phyloP scores from a whole-genome alignment of 2,329 filamentous ascomycete genomes.

The Fusarium fujikuroi region DNA sequence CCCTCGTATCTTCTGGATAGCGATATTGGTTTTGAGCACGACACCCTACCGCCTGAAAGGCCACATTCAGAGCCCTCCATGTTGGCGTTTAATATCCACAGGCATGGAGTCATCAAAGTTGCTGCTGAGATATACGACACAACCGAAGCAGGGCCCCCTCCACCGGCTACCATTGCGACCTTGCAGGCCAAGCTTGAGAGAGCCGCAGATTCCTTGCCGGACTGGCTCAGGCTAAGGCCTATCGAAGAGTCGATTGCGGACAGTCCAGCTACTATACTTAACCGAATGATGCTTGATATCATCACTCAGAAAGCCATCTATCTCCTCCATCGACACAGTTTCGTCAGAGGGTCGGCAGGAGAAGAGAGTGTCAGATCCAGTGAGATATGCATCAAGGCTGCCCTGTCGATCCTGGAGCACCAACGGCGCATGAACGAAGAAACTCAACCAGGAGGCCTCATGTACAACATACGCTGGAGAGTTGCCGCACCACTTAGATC shows the following conservation, averaged over 20 bases:
- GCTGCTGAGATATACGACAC: constrained; percentile 15
- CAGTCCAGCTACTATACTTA: not conserved
- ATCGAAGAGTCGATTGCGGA: constrained; percentile 11
- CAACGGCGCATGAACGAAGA: constrained; percentile 32
- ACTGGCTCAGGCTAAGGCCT: constrained; percentile 11
- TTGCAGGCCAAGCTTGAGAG: not conserved
- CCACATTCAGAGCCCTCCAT: constrained; percentile 4
- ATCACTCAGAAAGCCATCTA: constrained; percentile 9
- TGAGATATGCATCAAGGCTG: constrained; percentile 19
- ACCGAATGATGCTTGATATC: constrained; percentile 21
- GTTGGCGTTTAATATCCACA: constrained; percentile 7
- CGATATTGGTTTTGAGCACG: not conserved
- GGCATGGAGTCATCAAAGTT: constrained; percentile 2
- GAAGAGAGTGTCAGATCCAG: not conserved
- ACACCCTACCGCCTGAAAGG: not conserved
- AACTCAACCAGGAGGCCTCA: constrained; percentile 25
- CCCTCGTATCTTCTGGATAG: constrained; percentile 12
- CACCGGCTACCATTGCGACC: not conserved
- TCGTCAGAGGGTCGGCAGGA: not conserved
- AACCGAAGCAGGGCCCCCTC: constrained; percentile 4
- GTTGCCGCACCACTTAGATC: constrained; percentile 26
- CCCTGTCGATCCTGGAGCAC: constrained; percentile 26
- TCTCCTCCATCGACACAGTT: constrained; percentile 10
- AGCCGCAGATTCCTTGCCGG: not conserved
- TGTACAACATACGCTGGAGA: constrained; percentile 36